These are phyloP conservation scores for Blastomyces silverae DNA, from an alignment of 2,329 filamentous ascomycete species.

Conservation along the genomic window DNA sequence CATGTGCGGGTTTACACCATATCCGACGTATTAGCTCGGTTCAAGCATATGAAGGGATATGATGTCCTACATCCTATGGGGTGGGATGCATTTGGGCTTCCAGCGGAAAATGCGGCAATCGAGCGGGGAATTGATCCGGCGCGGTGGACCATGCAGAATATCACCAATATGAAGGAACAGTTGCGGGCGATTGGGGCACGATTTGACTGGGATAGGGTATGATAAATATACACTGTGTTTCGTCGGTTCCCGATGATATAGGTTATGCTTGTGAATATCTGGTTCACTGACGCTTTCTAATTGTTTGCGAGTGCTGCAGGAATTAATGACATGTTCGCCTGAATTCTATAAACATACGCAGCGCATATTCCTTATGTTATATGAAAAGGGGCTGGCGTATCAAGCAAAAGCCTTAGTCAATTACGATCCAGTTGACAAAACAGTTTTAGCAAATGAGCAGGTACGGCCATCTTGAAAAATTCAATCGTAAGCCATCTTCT, in stretches of 20 bases:
- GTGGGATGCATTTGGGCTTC: slow-evolving; percentile 88
- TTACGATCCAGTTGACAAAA: slow-evolving; percentile 83
- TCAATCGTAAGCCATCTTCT: slow-evolving; percentile 7
- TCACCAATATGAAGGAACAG: slow-evolving; percentile 77
- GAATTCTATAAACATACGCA: slow-evolving; percentile 87
- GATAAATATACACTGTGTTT: slow-evolving; percentile 27
- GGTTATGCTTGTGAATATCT: slow-evolving; percentile 15
- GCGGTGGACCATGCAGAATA: slow-evolving; percentile 73
- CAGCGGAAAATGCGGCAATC: slow-evolving; percentile 85
- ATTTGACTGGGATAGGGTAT: slow-evolving; percentile 76
- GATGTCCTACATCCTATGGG: slow-evolving; percentile 83
- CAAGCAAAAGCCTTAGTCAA: slow-evolving; percentile 80
- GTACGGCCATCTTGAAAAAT: slow-evolving; percentile 22
- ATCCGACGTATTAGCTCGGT: slow-evolving; percentile 75
- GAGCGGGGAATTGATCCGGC: slow-evolving; percentile 71
- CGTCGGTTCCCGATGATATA: slow-evolving; percentile 16
- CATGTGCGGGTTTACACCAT: slow-evolving; percentile 87
- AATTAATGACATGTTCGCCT: slow-evolving; percentile 76
- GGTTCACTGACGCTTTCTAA: slow-evolving; percentile 24
- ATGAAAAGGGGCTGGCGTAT: slow-evolving; percentile 69
- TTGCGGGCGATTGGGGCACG: slow-evolving; percentile 69
- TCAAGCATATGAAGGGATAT: slow-evolving; percentile 64
- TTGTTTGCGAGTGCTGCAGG: slow-evolving; percentile 45
- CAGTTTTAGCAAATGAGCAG: slow-evolving; percentile 86
- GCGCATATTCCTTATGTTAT: slow-evolving; percentile 70